phyloP scores from a whole-genome alignment of 768 basidiomycete genomes.

The Leccinum pellstonianum region DNA sequence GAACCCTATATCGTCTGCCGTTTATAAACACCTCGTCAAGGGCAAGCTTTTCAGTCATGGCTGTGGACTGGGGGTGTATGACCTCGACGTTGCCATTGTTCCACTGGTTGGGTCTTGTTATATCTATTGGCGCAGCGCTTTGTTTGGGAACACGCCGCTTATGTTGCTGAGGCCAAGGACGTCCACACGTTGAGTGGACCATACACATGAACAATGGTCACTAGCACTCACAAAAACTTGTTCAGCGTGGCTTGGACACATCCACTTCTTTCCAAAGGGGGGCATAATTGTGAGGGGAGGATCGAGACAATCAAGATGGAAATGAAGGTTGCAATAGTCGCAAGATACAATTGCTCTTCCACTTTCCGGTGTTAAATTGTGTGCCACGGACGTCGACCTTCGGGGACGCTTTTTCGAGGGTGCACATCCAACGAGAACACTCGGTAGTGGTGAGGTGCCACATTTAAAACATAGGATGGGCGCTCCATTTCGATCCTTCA shows the following conservation, averaged over 20 bases:
- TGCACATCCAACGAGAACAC: constrained; percentile 47
- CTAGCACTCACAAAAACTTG: constrained; percentile 64
- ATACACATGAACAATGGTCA: background rate
- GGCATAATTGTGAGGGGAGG: constrained; percentile 89
- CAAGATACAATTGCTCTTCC: constrained; percentile 86
- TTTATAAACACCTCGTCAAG: constrained; percentile 87
- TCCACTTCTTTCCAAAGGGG: constrained; percentile 89
- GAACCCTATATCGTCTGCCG: constrained; percentile 87
- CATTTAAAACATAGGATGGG: constrained; percentile 92
- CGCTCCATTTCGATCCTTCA: constrained; percentile 80
- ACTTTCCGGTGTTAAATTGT: constrained; percentile 46
- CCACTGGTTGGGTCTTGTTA: constrained; percentile 66
- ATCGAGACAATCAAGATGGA: constrained; percentile 96
- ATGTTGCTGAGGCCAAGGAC: constrained; percentile 50
- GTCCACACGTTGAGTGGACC: constrained; percentile 1
- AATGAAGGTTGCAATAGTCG: constrained; percentile 92
- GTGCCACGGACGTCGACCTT: constrained; percentile 40
- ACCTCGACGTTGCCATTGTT: constrained; percentile 96
- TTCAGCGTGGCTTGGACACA: constrained; percentile 98
- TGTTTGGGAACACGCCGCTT: constrained; percentile 81
- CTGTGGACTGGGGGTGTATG: constrained; percentile 60
- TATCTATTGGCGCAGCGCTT: constrained; percentile 63
- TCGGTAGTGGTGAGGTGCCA: constrained; percentile 73
- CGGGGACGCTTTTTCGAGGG: constrained; percentile 57
- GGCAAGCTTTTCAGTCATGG: constrained; percentile 47